These are phyloP conservation scores for Tritrichomonas musculus DNA, from an alignment of 208 protist genomes.

Conservation along the genomic window DNA sequence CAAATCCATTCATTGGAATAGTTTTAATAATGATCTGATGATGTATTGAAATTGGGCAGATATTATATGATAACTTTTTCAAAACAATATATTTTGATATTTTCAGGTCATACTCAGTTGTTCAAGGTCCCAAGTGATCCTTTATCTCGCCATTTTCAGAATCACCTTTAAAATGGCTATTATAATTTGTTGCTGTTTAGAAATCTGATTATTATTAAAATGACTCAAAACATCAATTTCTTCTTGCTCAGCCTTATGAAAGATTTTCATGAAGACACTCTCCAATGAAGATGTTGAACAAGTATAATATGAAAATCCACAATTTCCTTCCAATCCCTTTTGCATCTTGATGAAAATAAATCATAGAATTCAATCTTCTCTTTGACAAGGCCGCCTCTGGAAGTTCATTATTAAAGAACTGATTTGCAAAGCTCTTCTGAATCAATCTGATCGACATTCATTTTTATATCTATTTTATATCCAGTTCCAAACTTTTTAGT, in stretches of 20 bases:
- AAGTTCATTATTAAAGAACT: not conserved
- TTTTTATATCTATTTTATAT: not conserved
- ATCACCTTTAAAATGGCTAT: too few species aligned
- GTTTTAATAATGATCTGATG: too few species aligned
- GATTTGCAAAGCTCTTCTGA: not conserved
- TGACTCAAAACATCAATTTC: too few species aligned
- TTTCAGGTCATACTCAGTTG: too few species aligned
- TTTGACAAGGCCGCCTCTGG: not conserved
- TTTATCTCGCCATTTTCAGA: too few species aligned
- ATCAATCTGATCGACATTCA: not conserved
- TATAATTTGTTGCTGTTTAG: too few species aligned
- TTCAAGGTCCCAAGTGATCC: too few species aligned
- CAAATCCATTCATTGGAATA: too few species aligned
- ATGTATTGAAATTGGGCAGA: too few species aligned
- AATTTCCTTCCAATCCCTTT: not conserved
- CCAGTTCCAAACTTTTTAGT: not conserved
- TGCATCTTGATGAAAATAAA: slow-evolving; percentile 28
- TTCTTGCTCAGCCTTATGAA: not conserved
- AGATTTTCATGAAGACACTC: slow-evolving; percentile 1
- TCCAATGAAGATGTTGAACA: slow-evolving; percentile 20
- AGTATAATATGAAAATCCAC: not conserved
- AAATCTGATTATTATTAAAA: too few species aligned
- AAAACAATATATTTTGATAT: too few species aligned
- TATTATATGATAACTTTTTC: too few species aligned
- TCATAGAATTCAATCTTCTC: not conserved